Evolutionary conservation across 169 alveolate species (phyloP).

Genomic region (Eimeria zaria): DNA sequence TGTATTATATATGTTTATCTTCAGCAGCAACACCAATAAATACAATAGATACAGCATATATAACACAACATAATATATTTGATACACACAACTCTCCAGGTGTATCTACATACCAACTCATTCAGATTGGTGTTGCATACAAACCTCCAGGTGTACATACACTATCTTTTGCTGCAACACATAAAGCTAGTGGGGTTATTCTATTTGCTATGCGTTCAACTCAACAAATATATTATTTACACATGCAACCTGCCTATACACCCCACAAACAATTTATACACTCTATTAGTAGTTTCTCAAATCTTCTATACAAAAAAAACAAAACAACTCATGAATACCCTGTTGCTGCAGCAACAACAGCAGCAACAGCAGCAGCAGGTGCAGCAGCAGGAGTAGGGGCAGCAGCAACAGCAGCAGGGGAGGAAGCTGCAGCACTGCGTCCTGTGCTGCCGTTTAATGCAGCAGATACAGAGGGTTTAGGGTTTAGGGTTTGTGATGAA

Average conservation of each 20-base stretch:
- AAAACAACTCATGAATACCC: not conserved
- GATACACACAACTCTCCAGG: too few species aligned
- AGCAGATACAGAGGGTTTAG: constrained; percentile 6
- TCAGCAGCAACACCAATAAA: not conserved
- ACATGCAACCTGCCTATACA: not conserved
- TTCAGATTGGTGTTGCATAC: not conserved
- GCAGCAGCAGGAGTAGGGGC: too few species aligned
- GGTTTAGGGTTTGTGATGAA: constrained; percentile 29
- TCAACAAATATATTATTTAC: not conserved
- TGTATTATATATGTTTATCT: too few species aligned
- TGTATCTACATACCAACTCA: too few species aligned
- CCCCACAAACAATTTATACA: too few species aligned
- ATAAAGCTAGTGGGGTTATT: constrained; percentile 8
- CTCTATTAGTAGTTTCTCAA: too few species aligned
- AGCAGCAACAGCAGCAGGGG: not conserved
- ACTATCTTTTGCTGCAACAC: constrained; percentile 20
- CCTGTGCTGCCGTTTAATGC: not conserved
- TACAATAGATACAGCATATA: not conserved
- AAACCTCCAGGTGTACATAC: not conserved
- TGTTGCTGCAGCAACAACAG: not conserved
- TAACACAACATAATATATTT: too few species aligned
- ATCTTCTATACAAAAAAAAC: not conserved
- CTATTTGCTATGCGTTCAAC: not conserved
- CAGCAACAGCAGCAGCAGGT: not conserved
- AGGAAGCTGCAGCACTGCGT: constrained; percentile 11